A percentile compares a stretch with the other conserved stretches of the same genome.
Conservation (phyloP, 2,329 filamentous ascomycete genomes). For the Allantophomopsis cytisporea region DNA sequence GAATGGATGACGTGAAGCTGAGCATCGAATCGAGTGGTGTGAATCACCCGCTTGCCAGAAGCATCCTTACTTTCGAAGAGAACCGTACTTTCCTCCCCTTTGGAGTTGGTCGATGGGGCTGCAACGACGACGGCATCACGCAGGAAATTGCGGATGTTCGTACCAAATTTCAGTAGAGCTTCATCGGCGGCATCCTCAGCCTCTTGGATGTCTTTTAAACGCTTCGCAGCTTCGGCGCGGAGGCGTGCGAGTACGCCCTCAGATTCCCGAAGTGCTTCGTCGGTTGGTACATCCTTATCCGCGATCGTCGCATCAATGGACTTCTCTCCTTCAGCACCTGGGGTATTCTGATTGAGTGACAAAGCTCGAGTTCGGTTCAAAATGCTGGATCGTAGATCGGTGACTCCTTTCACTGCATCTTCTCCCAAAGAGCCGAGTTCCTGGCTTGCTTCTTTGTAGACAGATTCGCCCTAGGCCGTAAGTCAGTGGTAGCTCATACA, state of each 20-base stretch:
- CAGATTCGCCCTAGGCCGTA: slow-evolving; percentile 51
- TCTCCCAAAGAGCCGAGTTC: slow-evolving; percentile 69
- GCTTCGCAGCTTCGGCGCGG: slow-evolving; percentile 63
- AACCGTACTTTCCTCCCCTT: slow-evolving; percentile 42
- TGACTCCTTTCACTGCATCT: slow-evolving; percentile 72
- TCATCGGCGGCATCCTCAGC: slow-evolving; percentile 96
- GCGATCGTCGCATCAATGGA: slow-evolving; percentile 12
- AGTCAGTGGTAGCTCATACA: slow-evolving; percentile 5
- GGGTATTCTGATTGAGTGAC: slow-evolving; percentile 30
- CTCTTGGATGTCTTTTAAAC: slow-evolving; percentile 76
- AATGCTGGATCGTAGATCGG: slow-evolving; percentile 52
- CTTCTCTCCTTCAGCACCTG: slow-evolving; percentile 11
- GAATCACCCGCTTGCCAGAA: slow-evolving; percentile 82
- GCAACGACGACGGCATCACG: slow-evolving; percentile 82
- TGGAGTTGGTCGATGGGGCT: slow-evolving; percentile 44
- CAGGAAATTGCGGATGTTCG: slow-evolving; percentile 79
- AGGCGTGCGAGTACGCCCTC: slow-evolving; percentile 65
- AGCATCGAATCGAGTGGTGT: slow-evolving; percentile 87
- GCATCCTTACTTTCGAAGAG: slow-evolving; percentile 92
- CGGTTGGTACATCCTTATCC: slow-evolving; percentile 28
- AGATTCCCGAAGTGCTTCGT: slow-evolving; percentile 31
- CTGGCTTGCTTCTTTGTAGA: slow-evolving; percentile 75
- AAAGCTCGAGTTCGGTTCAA: slow-evolving; percentile 63
- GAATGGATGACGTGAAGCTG: slow-evolving; percentile 94
- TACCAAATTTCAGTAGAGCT: slow-evolving; percentile 81